A percentile compares a stretch with the other conserved stretches of the same genome.
Evolutionary conservation across 139 green algal species (phyloP).

Genomic region (Bryopsis sp.): DNA sequence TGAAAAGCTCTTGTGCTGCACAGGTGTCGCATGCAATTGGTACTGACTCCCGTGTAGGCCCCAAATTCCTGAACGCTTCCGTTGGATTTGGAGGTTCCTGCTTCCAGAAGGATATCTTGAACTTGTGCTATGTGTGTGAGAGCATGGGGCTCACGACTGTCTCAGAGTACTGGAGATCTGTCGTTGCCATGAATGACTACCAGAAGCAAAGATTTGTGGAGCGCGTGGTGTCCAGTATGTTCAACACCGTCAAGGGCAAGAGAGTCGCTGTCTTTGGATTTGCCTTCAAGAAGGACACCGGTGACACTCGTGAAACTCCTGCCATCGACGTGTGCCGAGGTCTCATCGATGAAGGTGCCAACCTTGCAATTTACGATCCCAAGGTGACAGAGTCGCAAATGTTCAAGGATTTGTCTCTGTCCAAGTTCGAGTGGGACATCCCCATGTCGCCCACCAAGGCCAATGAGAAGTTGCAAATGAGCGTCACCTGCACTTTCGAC

Average conservation of each 20-base stretch:
- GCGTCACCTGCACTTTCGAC: constrained; percentile 30
- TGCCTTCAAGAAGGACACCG: constrained; percentile 98
- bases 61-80: constrained; percentile 94
- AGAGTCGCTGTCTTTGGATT: constrained; percentile 95
- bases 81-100: constrained; percentile 98
- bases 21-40: constrained; percentile 87
- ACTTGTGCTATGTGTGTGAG: constrained; percentile 96
- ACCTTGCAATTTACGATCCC: constrained; percentile 87
- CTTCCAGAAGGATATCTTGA: constrained; percentile 99
- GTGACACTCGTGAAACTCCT: constrained; percentile 96
- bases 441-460: constrained; percentile 40
- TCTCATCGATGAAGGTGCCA: constrained; percentile 61
- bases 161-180: constrained; percentile 89
- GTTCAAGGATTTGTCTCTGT: constrained; percentile 63
- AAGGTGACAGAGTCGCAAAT: constrained; percentile 75
- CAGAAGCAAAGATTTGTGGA: constrained; percentile 97
- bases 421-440: constrained; percentile 92
- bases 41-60: constrained; percentile 89
- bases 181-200: constrained; percentile 97
- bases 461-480: constrained; percentile 39
- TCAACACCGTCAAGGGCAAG: constrained; percentile 98
- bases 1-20: no score
- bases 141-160: constrained; percentile 85
- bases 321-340: constrained; percentile 93
- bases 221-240: constrained; percentile 91